phyloP scores from a whole-genome alignment of 1,139 yeast species.

The Blastobotrys arbuscula region DNA sequence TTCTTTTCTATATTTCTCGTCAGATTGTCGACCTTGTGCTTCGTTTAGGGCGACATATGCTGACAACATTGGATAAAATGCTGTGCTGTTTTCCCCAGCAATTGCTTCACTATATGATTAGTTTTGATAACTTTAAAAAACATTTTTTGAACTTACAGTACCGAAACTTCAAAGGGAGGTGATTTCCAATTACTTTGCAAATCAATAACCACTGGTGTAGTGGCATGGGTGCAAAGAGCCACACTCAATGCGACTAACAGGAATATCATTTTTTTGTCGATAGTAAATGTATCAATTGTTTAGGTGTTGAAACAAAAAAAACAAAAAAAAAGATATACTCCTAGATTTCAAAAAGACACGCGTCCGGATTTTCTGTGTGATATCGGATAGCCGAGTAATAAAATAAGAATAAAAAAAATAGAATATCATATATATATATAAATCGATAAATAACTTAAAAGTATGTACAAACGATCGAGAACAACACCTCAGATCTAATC shows the following conservation, averaged over 20 bases:
- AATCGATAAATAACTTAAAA: too few species aligned
- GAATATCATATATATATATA: too few species aligned
- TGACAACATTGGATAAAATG: constrained; percentile 45
- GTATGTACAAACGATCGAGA: too few species aligned
- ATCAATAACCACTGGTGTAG: constrained; percentile 19
- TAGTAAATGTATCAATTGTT: too few species aligned
- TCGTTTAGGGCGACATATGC: constrained; percentile 33
- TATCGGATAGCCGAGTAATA: too few species aligned
- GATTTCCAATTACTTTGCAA: constrained; percentile 30
- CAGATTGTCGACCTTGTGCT: constrained; percentile 29
- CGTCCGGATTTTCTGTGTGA: too few species aligned
- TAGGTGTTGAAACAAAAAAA: not conserved
- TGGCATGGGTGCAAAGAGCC: not conserved
- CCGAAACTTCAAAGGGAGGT: constrained; percentile 43
- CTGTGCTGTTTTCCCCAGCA: constrained; percentile 43
- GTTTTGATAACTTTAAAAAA: constrained; percentile 40
- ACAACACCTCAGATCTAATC: too few species aligned
- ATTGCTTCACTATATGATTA: constrained; percentile 43
- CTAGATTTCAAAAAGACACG: too few species aligned
- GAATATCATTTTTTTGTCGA: not conserved
- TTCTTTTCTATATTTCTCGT: constrained; percentile 37
- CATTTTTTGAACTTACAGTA: constrained; percentile 37
- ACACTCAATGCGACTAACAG: constrained; percentile 6
- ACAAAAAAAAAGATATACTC: not conserved
- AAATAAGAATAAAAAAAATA: too few species aligned